These are phyloP conservation scores for Asterophora parasitica DNA, from an alignment of 768 basidiomycete genomes.

Conservation along the genomic window DNA sequence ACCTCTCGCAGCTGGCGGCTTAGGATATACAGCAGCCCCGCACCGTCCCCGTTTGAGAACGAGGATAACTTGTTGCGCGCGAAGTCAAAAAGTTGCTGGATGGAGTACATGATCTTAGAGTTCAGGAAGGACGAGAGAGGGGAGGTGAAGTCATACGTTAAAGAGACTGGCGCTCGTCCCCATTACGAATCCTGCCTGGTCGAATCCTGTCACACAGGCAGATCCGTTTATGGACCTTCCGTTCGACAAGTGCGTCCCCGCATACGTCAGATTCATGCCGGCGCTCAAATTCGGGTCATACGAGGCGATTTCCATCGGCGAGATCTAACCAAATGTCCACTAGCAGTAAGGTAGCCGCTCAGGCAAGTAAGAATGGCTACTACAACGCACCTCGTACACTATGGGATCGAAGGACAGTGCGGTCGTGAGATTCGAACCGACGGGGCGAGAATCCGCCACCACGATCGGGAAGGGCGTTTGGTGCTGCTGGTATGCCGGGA, in stretches of 20 bases:
- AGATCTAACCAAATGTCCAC: slow-evolving; percentile 33
- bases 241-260: slow-evolving; percentile 60
- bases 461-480: slow-evolving; percentile 66
- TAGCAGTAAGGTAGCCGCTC: not conserved
- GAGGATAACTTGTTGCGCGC: slow-evolving; percentile 35
- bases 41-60: slow-evolving; percentile 31
- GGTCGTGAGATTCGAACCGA: slow-evolving; percentile 38
- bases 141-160: slow-evolving; percentile 35
- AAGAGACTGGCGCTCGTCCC: slow-evolving; percentile 71
- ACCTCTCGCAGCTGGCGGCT: slow-evolving; percentile 41
- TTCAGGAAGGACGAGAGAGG: not conserved
- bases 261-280: slow-evolving; percentile 56
- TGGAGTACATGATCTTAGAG: not conserved
- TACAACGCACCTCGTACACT: slow-evolving; percentile 50
- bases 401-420: slow-evolving; percentile 35
- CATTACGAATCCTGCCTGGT: slow-evolving; percentile 71
- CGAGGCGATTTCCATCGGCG: slow-evolving; percentile 63
- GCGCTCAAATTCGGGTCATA: slow-evolving; percentile 72
- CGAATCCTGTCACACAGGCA: slow-evolving; percentile 69
- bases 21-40: slow-evolving; percentile 45
- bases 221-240: slow-evolving; percentile 51
- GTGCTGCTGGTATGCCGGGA: slow-evolving; percentile 46
- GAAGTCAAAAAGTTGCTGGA: slow-evolving; percentile 47
- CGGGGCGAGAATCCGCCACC: slow-evolving; percentile 49
- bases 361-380: no score